phyloP scores from a whole-genome alignment of 805 yeast species.

The Yamadazyma paraphyllophila region DNA sequence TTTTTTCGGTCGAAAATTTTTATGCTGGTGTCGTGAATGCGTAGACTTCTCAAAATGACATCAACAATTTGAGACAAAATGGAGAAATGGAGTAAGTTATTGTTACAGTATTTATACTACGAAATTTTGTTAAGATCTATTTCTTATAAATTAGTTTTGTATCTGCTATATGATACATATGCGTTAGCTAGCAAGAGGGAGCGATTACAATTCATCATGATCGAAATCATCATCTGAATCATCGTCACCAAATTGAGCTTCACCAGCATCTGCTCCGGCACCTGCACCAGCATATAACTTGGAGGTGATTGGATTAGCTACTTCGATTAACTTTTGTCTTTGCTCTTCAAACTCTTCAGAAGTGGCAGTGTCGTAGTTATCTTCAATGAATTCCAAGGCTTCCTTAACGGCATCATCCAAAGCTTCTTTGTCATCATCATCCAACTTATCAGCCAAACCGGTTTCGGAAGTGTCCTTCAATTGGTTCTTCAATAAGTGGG shows the following conservation, averaged over 20 bases:
- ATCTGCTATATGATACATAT: background rate
- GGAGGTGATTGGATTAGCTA: constrained; percentile 90
- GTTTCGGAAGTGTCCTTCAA: constrained; percentile 34
- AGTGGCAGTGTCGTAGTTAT: constrained; percentile 75
- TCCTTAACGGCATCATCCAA: constrained; percentile 85
- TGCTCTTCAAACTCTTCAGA: constrained; percentile 93
- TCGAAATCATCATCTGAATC: constrained; percentile 44
- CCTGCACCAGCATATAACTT: constrained; percentile 62
- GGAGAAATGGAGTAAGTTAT: background rate
- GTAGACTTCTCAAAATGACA: constrained; percentile 6
- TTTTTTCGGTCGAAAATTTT: constrained; percentile 11
- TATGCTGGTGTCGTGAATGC: constrained; percentile 8
- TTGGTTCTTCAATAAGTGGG: constrained; percentile 47
- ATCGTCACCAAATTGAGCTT: constrained; percentile 42
- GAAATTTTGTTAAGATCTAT: background rate
- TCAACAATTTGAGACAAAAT: background rate
- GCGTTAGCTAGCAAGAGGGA: background rate
- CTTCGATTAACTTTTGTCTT: constrained; percentile 69
- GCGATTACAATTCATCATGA: constrained; percentile 44
- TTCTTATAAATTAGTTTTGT: background rate
- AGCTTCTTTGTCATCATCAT: constrained; percentile 88
- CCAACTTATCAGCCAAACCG: constrained; percentile 71
- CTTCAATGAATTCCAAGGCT: constrained; percentile 84
- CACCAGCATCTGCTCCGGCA: constrained; percentile 29
- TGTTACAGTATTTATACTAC: background rate